Base-by-base conservation (phyloP, 306 rosid genomes). In the Abrus pulchellus region DNA sequence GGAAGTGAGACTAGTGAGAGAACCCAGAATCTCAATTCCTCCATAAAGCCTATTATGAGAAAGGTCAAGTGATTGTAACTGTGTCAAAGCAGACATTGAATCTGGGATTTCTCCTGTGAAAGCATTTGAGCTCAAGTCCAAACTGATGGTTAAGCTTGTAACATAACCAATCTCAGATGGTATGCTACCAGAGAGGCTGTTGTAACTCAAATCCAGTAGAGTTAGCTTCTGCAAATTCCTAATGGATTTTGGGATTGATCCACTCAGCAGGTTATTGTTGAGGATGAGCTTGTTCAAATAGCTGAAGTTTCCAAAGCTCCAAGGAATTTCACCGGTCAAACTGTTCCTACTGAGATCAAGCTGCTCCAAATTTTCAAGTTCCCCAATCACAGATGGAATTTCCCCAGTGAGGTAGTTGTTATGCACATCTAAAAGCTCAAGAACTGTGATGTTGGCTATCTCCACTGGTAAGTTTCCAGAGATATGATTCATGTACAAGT, bases 211-310 rank as follows among this genome's bases (percentile, higher is more conserved):
- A 87, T 96, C 99, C 48, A 93, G 85, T 0, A 93, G 91, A 60
- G 98, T 91, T 55, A 96, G 84, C 85, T 92, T 93, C 89, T 88
- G 94, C 86, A 93, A 84, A 70, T 88, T 83, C 54, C 80, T 84
- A 20, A 96, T 52, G 34, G 97, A 93, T 80, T 83, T 90, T 32
- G 99, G 97, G 29, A 96, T 89, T 59, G 94, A 48, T 34, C 98
- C 98, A 33, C 86, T 83, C 56, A 96, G 84, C 2, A 93, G 67
- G 57, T 96, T 95, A 30, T 96, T 93, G 85, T 88, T 93, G 83
- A 92, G 90, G 68, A 92, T 93, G 75, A 96, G 94, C 85, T 96
- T 91, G 90, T 92, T 90, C 93, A 96, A 84, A 86, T 93, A 93
- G 74, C 97, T 93, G 34, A 93, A 88, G 84, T 93, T 96, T 28